Percentiles rank a stretch among this genome's conserved stretches.
Evolutionary conservation across 192 early-diverging fungal species (phyloP).

Genomic region (Coemansia sp.): DNA sequence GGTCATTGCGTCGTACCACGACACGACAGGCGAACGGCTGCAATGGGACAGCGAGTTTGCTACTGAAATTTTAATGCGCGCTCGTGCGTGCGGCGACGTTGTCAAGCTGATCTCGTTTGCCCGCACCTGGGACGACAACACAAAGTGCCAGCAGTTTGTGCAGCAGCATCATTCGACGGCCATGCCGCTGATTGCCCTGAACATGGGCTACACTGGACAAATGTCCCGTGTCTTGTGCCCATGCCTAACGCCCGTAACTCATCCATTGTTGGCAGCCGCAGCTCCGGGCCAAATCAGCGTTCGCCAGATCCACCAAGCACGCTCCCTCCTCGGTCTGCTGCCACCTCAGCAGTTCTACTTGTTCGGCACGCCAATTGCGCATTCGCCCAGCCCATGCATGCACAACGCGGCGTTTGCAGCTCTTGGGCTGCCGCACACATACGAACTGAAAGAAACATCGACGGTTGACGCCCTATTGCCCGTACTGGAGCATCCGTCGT

Average conservation of each 20-base stretch:
- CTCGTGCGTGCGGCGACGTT: conserved; percentile 72
- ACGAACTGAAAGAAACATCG: conserved; percentile 71
- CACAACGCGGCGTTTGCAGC: conserved; percentile 90
- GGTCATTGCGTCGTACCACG: conserved; percentile 90
- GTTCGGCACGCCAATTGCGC: conserved; percentile 87
- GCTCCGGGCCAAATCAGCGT: conserved; percentile 94
- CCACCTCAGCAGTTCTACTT: conserved; percentile 73
- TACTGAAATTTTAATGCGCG: conserved; percentile 45
- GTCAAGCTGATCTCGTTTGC: conserved; percentile 91
- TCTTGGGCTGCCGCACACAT: conserved; percentile 82
- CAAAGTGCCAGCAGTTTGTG: conserved; percentile 73
- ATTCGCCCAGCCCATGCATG: conserved; percentile 85
- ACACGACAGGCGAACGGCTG: conserved; percentile 59
- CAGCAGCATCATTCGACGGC: conserved; percentile 39
- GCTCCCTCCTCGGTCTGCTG: conserved; percentile 68
- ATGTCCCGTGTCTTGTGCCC: conserved; percentile 85
- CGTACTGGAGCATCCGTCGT: conserved; percentile 55
- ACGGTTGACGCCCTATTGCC: conserved; percentile 61
- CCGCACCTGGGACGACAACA: conserved; percentile 75
- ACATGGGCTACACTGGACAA: conserved; percentile 92
- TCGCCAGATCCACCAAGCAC: conserved; percentile 71
- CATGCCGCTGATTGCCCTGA: conserved; percentile 82
- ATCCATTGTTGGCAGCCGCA: conserved; percentile 75
- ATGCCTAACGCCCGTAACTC: conserved; percentile 94
- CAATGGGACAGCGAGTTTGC: conserved; percentile 43